These are phyloP conservation scores for Poronia punctata DNA, from an alignment of 495 filamentous ascomycete species.

Conservation along the genomic window DNA sequence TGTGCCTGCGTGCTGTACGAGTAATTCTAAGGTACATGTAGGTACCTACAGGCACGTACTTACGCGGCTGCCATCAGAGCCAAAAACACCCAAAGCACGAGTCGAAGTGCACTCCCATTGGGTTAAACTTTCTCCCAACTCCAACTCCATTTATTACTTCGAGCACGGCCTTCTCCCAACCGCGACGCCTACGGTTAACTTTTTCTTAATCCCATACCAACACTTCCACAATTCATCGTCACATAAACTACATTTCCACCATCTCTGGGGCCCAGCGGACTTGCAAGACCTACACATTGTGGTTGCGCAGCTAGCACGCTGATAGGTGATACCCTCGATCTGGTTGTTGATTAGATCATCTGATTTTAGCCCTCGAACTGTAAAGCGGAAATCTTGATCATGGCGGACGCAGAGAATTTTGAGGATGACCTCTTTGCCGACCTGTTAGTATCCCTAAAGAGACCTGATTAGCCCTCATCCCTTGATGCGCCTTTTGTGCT, in stretches of 20 bases:
- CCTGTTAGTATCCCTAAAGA: conserved; percentile 56
- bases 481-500: not conserved
- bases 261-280: too few species aligned
- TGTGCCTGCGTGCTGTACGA: too few species aligned
- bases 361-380: too few species aligned
- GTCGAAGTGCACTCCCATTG: not conserved
- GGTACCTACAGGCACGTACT: too few species aligned
- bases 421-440: conserved; percentile 99
- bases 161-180: conserved; percentile 5
- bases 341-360: too few species aligned
- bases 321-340: too few species aligned
- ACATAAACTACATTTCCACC: not conserved
- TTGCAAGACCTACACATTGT: too few species aligned
- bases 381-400: conserved; percentile 38
- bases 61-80: too few species aligned
- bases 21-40: too few species aligned
- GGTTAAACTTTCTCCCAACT: conserved; percentile 9
- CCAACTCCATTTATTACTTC: conserved; percentile 8
- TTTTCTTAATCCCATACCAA: too few species aligned
- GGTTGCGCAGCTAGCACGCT: too few species aligned
- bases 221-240: not conserved
- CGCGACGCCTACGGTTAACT: conserved; percentile 13
- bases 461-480: not conserved
- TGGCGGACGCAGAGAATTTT: conserved; percentile 84
- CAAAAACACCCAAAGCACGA: not conserved